These are phyloP conservation scores for Plasmopara muralis DNA, from an alignment of 352 stramenopile genomes.

Conservation along the genomic window DNA sequence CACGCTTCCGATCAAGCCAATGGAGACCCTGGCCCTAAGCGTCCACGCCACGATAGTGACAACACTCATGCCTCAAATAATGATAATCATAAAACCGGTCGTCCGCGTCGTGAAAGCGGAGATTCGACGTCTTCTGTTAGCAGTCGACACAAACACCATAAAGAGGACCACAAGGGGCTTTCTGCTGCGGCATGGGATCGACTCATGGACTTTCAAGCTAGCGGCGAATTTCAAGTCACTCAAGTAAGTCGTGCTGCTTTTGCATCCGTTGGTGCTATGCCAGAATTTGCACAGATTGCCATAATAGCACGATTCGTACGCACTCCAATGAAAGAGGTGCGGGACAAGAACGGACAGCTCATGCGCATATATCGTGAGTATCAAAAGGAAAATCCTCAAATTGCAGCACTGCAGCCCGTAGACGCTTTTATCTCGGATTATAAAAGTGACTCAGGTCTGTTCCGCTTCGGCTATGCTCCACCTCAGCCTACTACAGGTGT, in stretches of 20 bases:
- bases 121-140: constrained; percentile 19
- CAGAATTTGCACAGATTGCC: constrained; percentile 68
- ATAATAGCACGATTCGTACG: constrained; percentile 67
- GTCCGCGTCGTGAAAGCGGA: constrained; percentile 19
- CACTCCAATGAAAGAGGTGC: constrained; percentile 48
- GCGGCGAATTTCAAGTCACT: constrained; percentile 49
- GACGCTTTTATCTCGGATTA: constrained; percentile 39
- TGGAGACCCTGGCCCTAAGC: constrained; percentile 17
- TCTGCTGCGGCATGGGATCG: constrained; percentile 62
- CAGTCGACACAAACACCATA: constrained; percentile 15
- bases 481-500: constrained; percentile 50
- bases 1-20: constrained; percentile 6
- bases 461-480: constrained; percentile 64
- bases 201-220: constrained; percentile 66
- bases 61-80: constrained; percentile 12
- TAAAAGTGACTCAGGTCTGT: constrained; percentile 43
- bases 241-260: constrained; percentile 72
- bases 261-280: constrained; percentile 52
- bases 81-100: constrained; percentile 17
- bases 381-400: constrained; percentile 59
- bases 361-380: constrained; percentile 72
- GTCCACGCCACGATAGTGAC: constrained; percentile 10
- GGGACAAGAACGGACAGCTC: constrained; percentile 75
- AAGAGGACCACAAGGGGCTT: constrained; percentile 49
- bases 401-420: constrained; percentile 43